Base-by-base conservation (phyloP, 1,284 basidiomycete genomes). In the Trichosporon sp. region DNA sequence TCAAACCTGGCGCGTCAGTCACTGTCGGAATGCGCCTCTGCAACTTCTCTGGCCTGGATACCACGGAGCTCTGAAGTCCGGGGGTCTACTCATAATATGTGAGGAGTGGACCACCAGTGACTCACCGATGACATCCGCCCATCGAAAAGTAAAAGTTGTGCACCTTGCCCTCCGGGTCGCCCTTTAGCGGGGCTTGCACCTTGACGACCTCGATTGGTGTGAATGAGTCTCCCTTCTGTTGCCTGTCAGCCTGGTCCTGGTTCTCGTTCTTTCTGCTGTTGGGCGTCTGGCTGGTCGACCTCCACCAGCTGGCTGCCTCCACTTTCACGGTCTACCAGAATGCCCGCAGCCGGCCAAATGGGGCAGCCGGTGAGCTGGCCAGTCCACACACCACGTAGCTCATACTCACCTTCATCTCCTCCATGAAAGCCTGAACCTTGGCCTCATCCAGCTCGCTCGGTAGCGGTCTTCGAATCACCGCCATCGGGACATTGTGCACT, bases 191-290 rank as follows among this genome's bases (percentile, higher is more conserved):
- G 1, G 73, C 72, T 56, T 69, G 70, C 7, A 79, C 79, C 66
- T 80, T 74, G 58, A 80, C 69, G 2, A 82, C 71, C 49, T 82
- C 81, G 40, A 82, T 80, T 2, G 81, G 80, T 1, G 80, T 81
- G 58, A 82, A 81, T 9, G 70, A 62, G 66, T 81, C 80, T 2
- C 81, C 80, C 6, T 64, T 65, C 79, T 81, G 29, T 13, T n/a
- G 7, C 56, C 49, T 59, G 62, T 31, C 16, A 21, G 11, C 9
- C 7, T 60, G 2, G 32, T 3, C 11, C 16, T 27, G 16, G 7
- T 32, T 11, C 34, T 13, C 46, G 46, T 5, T 32, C 32, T 11
- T 27, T 27, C 4, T n/a, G 19, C n/a, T 25, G 11, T 23, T 9
- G 21, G 46, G 8, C 19, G n/a, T 11, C 49, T 7, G 25, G n/a